A percentile compares a stretch with the other conserved stretches of the same genome.
These are phyloP conservation scores for Nannochloropsis gaditana DNA, from an alignment of 108 stramenopile species.

Conservation along the genomic window DNA sequence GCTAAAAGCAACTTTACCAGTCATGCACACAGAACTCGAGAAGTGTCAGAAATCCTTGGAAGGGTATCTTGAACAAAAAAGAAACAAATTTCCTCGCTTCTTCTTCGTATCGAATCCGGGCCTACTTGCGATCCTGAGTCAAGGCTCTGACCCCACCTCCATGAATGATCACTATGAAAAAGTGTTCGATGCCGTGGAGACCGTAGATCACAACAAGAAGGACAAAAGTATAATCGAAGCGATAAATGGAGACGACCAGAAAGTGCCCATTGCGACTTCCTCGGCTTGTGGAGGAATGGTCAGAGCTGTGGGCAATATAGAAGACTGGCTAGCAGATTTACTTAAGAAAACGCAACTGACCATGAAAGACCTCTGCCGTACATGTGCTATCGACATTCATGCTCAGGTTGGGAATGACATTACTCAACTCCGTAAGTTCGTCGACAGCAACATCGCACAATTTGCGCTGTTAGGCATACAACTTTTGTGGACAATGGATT, in stretches of 20 bases:
- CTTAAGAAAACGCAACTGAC: constrained; percentile 70
- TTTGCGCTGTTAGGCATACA: constrained; percentile 81
- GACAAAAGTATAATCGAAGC: constrained; percentile 72
- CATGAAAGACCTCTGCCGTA: constrained; percentile 66
- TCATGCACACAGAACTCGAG: constrained; percentile 81
- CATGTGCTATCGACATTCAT: constrained; percentile 61
- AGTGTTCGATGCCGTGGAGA: constrained; percentile 74
- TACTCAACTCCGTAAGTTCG: constrained; percentile 64
- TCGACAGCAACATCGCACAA: constrained; percentile 71
- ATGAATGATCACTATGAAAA: constrained; percentile 89
- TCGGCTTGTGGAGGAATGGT: constrained; percentile 50
- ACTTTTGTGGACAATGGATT: constrained; percentile 76
- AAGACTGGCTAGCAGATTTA: constrained; percentile 77
- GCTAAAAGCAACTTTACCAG: constrained; percentile 62
- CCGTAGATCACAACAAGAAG: constrained; percentile 76
- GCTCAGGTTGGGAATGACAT: constrained; percentile 60
- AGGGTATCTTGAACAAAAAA: constrained; percentile 82
- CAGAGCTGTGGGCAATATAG: constrained; percentile 74
- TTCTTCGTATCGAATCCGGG: constrained; percentile 83
- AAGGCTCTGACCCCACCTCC: constrained; percentile 78
- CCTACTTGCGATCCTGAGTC: constrained; percentile 75
- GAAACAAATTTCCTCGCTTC: constrained; percentile 82
- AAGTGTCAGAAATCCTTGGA: constrained; percentile 83
- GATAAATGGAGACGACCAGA: constrained; percentile 65
- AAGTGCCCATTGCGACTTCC: constrained; percentile 22